These are phyloP conservation scores for Lophium mytilinum DNA, from an alignment of 495 filamentous ascomycete genomes.

Conservation along the genomic window DNA sequence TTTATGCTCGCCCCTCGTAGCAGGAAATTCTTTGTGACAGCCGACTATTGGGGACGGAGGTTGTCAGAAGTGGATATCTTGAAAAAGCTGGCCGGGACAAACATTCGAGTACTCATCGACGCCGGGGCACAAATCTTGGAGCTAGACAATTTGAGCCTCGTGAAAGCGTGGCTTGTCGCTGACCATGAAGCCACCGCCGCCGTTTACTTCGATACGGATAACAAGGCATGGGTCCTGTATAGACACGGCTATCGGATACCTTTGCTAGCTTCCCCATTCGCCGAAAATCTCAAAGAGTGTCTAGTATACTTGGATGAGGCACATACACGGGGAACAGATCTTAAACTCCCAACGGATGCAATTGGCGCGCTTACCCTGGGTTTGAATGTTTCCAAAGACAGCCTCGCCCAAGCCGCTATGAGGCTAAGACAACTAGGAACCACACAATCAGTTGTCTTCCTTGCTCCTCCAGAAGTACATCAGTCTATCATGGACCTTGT, in stretches of 20 bases:
- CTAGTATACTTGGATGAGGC: constrained; percentile 65
- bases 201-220: constrained; percentile 39
- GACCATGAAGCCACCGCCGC: constrained; percentile 30
- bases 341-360: constrained; percentile 51
- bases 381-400: constrained; percentile 55
- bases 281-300: constrained; percentile 49
- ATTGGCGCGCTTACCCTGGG: constrained; percentile 61
- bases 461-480: constrained; percentile 42
- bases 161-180: constrained; percentile 38
- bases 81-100: constrained; percentile 12
- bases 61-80: constrained; percentile 36
- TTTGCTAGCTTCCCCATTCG: constrained; percentile 51
- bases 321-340: constrained; percentile 64
- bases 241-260: constrained; percentile 33
- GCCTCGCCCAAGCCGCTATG: constrained; percentile 49
- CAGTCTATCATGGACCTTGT: constrained; percentile 32
- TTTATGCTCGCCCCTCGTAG: constrained; percentile 42
- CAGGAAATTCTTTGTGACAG: constrained; percentile 34
- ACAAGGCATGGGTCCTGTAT: constrained; percentile 38
- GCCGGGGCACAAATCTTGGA: constrained; percentile 44
- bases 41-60: constrained; percentile 20
- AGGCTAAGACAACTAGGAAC: constrained; percentile 22
- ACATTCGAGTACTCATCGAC: constrained; percentile 43
- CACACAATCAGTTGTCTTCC: constrained; percentile 28
- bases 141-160: constrained; percentile 38